phyloP scores from a whole-genome alignment of 176 grass and related monocot genomes.

The Oryza glaberrima region DNA sequence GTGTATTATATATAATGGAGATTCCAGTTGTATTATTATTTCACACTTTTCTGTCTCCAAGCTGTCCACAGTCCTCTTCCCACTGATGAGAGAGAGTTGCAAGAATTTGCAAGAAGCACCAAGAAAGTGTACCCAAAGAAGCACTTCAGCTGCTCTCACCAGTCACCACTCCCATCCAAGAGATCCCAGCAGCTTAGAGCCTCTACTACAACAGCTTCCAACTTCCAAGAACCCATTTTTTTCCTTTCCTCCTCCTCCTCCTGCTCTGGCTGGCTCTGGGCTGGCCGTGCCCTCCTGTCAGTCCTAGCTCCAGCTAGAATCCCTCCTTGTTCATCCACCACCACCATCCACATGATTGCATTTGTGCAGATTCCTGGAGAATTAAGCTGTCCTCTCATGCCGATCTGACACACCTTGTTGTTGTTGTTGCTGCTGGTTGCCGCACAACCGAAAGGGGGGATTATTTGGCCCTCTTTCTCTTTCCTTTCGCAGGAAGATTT shows the following conservation, averaged over 20 bases:
- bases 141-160: neutral
- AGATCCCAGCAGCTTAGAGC: neutral
- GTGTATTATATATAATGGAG: constrained; percentile 17
- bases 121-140: constrained; percentile 18
- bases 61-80: constrained; percentile 36
- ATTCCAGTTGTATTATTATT: constrained; percentile 24
- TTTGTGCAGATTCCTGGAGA: constrained; percentile 31
- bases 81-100: neutral
- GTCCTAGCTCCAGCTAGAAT: constrained; percentile 41
- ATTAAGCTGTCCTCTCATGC: constrained; percentile 40
- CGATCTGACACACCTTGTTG: constrained; percentile 41
- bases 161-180: neutral
- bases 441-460: constrained; percentile 19
- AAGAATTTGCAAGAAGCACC: constrained; percentile 7
- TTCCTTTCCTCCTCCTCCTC: neutral
- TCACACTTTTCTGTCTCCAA: constrained; percentile 37
- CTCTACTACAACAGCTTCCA: neutral
- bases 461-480: neutral
- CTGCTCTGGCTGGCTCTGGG: neutral
- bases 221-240: constrained; percentile 15
- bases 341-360: constrained; percentile 46
- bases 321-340: constrained; percentile 14
- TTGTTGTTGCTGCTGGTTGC: neutral
- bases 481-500: constrained; percentile 50
- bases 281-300: constrained; percentile 38